Evolutionary conservation across 2,329 filamentous ascomycete species (phyloP), one percentile per base, ranked within the genome.

Genomic region (Penicillium sp.): DNA sequence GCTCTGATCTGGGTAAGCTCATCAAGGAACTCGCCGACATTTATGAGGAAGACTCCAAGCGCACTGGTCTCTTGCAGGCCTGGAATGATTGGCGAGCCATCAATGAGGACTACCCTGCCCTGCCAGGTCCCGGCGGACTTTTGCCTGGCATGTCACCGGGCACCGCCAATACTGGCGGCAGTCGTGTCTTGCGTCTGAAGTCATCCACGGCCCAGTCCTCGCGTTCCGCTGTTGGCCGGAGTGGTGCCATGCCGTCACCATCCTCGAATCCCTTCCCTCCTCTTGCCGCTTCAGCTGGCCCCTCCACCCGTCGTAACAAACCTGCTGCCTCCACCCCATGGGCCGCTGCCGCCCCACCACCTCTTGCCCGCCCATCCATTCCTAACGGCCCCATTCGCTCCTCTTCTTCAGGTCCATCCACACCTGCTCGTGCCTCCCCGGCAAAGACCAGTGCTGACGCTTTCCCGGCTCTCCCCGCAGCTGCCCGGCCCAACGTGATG

Each of bases 71-170:
- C 3, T 84, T 92, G 26, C 89, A 89, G 67, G 91, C 93, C 1
- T 97, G 93, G 92, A 91, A 91, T 65, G 90, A 96, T 75, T 97
- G 93, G 91, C 90, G 91, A 47, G 92, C 92, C 37, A 95, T 96
- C 76, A 96, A 96, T 64, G 93, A 97, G 74, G 93, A 97, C 72
- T 98, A 97, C 65, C 93, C 93, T 0, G 91, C 90, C 1, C 80
- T 98, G 1, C 93, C 93, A 1, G 89, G 89, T 0, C 83, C 90
- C 0, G 84, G 84, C 53, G 88, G 89, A 50, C 85, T 88, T 75
- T 82, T 87, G 37, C 86, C 87, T 26, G 78, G 77, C 5, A 74
- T 81, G 46, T 74, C 77, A 2, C 70, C 80, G 5, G 75, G 77
- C 24, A 71, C 73, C 64, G 66, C 71, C 56, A 75, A 72, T 57